Conservation (phyloP, 768 basidiomycete species). For the Mycena pura region DNA sequence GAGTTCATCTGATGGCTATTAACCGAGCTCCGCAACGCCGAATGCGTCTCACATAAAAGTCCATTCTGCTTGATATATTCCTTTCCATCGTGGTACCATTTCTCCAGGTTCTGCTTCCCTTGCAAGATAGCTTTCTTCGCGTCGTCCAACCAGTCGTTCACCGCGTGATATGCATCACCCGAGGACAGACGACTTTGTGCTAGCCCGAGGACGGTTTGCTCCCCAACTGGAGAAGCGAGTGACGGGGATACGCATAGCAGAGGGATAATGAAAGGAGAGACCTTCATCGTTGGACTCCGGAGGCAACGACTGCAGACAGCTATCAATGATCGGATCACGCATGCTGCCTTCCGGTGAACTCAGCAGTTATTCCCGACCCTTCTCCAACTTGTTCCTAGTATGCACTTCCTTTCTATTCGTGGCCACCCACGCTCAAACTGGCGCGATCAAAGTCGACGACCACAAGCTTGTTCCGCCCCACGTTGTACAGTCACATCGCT, state of each 20-base stretch:
- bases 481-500: conserved; percentile 63
- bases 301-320: too few species aligned
- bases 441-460: too few species aligned
- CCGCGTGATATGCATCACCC: conserved; percentile 26
- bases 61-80: conserved; percentile 74
- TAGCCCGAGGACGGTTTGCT: conserved; percentile 55
- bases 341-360: too few species aligned
- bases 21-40: background rate
- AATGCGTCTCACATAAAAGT: conserved; percentile 57
- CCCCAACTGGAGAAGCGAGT: conserved; percentile 45
- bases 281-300: conserved; percentile 49
- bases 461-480: too few species aligned
- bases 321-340: too few species aligned
- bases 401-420: too few species aligned
- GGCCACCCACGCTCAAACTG: too few species aligned
- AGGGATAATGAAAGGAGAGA: conserved; percentile 40
- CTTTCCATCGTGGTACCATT: conserved; percentile 68
- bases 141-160: conserved; percentile 47
- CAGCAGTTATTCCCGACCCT: too few species aligned
- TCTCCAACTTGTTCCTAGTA: too few species aligned
- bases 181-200: conserved; percentile 36
- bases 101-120: conserved; percentile 58
- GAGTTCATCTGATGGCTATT: conserved; percentile 60
- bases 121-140: conserved; percentile 50
- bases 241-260: conserved; percentile 42